A percentile compares a stretch with the other conserved stretches of the same genome.
phyloP scores from a whole-genome alignment of 768 basidiomycete genomes.

The Termitomyces sp. region DNA sequence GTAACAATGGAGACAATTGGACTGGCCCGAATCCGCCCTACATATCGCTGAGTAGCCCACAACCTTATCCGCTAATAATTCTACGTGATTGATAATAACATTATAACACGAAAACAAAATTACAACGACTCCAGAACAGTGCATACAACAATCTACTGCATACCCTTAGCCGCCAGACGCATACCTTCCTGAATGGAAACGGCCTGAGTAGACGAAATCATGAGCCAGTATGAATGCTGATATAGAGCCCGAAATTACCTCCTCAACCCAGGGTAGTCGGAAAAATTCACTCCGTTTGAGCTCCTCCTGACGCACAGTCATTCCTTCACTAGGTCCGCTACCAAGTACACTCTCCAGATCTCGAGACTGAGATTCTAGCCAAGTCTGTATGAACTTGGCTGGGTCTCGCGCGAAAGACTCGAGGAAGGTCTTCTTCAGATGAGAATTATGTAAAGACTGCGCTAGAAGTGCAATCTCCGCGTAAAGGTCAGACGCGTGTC shows the following conservation, averaged over 20 bases:
- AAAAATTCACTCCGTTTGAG: constrained; percentile 88
- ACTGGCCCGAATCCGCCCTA: not conserved
- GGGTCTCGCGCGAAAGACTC: constrained; percentile 78
- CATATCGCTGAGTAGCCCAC: not conserved
- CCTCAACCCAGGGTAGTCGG: constrained; percentile 86
- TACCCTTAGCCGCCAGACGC: constrained; percentile 52
- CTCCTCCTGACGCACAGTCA: constrained; percentile 83
- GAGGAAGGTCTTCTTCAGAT: constrained; percentile 83
- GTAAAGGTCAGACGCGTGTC: not conserved
- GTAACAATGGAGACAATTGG: not conserved
- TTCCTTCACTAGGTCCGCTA: constrained; percentile 76
- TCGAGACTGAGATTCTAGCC: constrained; percentile 88
- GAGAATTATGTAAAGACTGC: constrained; percentile 82
- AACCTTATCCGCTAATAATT: not conserved
- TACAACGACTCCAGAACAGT: not conserved
- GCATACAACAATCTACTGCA: constrained; percentile 24
- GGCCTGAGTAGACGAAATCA: constrained; percentile 39
- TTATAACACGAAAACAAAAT: not conserved
- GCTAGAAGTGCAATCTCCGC: constrained; percentile 74
- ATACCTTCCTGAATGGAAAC: constrained; percentile 82
- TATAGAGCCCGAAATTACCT: constrained; percentile 28
- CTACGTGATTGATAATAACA: not conserved
- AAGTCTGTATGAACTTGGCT: constrained; percentile 77
- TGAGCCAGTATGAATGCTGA: not conserved
- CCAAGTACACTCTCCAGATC: constrained; percentile 90